Evolutionary conservation across 208 protist genomes (phyloP).

Genomic region (Trypanosoma avium): DNA sequence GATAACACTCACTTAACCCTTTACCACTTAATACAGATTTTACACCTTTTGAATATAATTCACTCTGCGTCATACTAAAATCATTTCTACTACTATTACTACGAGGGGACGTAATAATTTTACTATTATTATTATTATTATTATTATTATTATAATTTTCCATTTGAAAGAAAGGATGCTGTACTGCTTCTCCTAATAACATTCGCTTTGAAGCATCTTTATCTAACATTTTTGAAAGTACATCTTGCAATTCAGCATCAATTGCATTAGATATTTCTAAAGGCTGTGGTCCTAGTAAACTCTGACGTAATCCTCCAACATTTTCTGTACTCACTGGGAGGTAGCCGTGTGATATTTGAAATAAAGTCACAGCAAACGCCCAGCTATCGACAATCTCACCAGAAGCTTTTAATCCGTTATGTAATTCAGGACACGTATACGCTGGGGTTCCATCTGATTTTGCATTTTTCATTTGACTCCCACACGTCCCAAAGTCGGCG

Average conservation of each 20-base stretch:
- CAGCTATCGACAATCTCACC: conserved; percentile 88
- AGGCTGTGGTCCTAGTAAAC: conserved; percentile 25
- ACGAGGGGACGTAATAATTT: too few relatives aligned
- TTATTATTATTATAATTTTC: too few relatives aligned
- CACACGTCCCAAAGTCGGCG: conserved; percentile 88
- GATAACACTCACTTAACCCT: conserved; percentile 55
- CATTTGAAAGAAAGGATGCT: conserved; percentile 58
- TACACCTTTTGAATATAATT: conserved; percentile 47
- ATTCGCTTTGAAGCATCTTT: conserved; percentile 66
- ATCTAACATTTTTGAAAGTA: conserved; percentile 66
- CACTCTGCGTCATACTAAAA: not conserved
- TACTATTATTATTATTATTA: too few relatives aligned
- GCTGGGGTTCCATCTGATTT: conserved; percentile 70
- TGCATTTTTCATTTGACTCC: conserved; percentile 44
- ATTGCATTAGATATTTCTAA: conserved; percentile 16
- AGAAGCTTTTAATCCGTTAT: conserved; percentile 41
- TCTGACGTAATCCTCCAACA: conserved; percentile 11
- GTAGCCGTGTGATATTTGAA: conserved; percentile 63
- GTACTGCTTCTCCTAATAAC: conserved; percentile 41
- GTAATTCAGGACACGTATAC: conserved; percentile 80
- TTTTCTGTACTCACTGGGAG: conserved; percentile 44
- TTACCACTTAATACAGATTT: conserved; percentile 53
- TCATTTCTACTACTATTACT: not conserved
- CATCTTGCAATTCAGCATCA: conserved; percentile 46
- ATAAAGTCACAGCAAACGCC: conserved; percentile 90